These are phyloP conservation scores for Jaltomata sinuosa DNA, from an alignment of 257 asterid species.

Conservation along the genomic window DNA sequence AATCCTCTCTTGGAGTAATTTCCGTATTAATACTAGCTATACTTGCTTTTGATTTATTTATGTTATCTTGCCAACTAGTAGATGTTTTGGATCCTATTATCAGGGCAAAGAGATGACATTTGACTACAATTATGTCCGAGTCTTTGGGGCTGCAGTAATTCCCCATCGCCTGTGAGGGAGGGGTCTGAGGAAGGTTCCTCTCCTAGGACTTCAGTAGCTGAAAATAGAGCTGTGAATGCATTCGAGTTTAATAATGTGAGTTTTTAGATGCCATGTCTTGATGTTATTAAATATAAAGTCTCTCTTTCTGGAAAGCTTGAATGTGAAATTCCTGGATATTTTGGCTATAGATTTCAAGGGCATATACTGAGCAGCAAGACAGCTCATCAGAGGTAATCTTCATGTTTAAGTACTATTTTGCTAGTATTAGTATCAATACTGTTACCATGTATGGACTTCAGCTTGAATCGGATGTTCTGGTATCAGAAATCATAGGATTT, in stretches of 20 bases:
- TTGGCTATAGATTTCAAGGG: conserved; percentile 36
- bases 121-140: conserved; percentile 88
- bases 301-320: not conserved
- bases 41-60: not conserved
- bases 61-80: not conserved
- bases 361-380: conserved; percentile 50
- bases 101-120: conserved; percentile 97
- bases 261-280: not conserved
- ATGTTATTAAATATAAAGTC: not conserved
- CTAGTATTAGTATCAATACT: not conserved
- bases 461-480: not conserved
- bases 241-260: conserved; percentile 55
- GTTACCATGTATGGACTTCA: not conserved
- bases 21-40: not conserved
- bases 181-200: conserved; percentile 97
- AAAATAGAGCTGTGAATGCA: conserved; percentile 37
- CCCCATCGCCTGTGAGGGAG: conserved; percentile 89
- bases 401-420: not conserved
- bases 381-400: conserved; percentile 55
- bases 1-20: not conserved
- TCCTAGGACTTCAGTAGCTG: conserved; percentile 79
- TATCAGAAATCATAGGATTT: not conserved
- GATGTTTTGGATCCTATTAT: conserved; percentile 3
- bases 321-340: not conserved
- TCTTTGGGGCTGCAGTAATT: conserved; percentile 94